Percentiles rank a stretch among this genome's conserved stretches.
These are phyloP conservation scores for Verticillium albo-atrum DNA, from an alignment of 2,329 filamentous ascomycete species.

Conservation along the genomic window DNA sequence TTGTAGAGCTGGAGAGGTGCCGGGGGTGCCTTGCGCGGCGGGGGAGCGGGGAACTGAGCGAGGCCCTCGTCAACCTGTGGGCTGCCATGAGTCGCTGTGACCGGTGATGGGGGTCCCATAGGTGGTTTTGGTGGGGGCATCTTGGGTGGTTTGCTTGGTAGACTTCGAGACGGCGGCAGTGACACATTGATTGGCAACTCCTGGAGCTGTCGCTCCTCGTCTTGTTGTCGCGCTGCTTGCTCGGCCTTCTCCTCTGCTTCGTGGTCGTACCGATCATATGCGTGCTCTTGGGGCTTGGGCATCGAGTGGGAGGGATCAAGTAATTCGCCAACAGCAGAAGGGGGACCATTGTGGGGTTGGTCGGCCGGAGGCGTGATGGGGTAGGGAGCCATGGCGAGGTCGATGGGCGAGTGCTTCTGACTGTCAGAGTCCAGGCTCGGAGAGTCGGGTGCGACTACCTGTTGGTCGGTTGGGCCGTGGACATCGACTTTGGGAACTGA, in stretches of 20 bases:
- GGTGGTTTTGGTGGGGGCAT: conserved; percentile 50
- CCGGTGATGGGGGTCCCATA: conserved; percentile 25
- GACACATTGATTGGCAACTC: conserved; percentile 47
- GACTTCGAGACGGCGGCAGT: conserved; percentile 52
- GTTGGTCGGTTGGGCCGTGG: conserved; percentile 23
- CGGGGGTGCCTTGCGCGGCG: conserved; percentile 76
- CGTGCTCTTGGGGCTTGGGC: conserved; percentile 58
- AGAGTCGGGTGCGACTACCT: conserved; percentile 37
- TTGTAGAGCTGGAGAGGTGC: conserved; percentile 72
- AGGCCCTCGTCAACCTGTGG: conserved; percentile 39
- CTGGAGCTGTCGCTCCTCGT: conserved; percentile 33
- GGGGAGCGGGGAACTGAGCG: conserved; percentile 52
- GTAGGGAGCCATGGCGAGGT: conserved; percentile 56
- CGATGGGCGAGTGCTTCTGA: conserved; percentile 53
- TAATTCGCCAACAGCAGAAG: conserved; percentile 44
- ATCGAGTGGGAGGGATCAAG: conserved; percentile 54
- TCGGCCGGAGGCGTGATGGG: conserved; percentile 61
- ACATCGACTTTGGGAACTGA: conserved; percentile 19
- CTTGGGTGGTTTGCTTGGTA: conserved; percentile 47
- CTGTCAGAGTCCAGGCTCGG: conserved; percentile 46
- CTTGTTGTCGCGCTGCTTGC: conserved; percentile 39
- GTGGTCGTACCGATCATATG: conserved; percentile 50
- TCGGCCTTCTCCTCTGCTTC: conserved; percentile 47
- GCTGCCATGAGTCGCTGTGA: conserved; percentile 38
- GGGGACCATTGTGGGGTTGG: conserved; percentile 28